Conservation (phyloP, 2,329 filamentous ascomycete genomes). For the Colletotrichum sublineola region DNA sequence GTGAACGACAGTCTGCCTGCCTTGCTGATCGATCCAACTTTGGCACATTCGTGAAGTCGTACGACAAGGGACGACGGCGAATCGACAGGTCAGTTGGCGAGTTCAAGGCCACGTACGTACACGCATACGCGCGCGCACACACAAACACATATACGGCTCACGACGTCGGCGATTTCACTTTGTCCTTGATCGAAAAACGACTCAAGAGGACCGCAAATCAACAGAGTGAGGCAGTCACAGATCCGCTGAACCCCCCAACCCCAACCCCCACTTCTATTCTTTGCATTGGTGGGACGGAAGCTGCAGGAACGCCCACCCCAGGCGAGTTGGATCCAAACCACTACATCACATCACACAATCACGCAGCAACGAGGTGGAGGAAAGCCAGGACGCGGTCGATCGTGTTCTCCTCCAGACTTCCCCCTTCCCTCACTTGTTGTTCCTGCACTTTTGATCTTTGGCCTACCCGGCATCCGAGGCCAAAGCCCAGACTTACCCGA, state of each 20-base stretch:
- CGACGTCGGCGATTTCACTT: not conserved
- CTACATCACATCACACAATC: not conserved
- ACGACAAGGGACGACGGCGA: not conserved
- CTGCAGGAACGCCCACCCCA: slow-evolving; percentile 15
- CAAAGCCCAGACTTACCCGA: not conserved
- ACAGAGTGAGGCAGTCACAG: not conserved
- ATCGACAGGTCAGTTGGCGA: not conserved
- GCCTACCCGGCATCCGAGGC: not conserved
- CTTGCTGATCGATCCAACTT: not conserved
- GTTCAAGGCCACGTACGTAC: not conserved
- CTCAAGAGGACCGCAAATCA: not conserved
- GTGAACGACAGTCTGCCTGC: slow-evolving; percentile 2
- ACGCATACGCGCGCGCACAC: not conserved
- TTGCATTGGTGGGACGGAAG: not conserved
- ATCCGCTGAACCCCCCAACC: not conserved
- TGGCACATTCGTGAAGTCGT: not conserved
- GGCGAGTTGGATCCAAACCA: slow-evolving; percentile 15
- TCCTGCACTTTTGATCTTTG: not conserved
- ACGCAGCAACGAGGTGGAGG: not conserved
- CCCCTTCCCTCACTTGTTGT: not conserved
- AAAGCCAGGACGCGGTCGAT: slow-evolving; percentile 2
- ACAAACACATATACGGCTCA: not conserved
- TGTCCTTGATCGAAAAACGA: not conserved
- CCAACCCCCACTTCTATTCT: not conserved
- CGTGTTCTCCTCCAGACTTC: not conserved